These are phyloP conservation scores for Wickerhamomyces pijperi DNA, from an alignment of 805 yeast species.

Conservation along the genomic window DNA sequence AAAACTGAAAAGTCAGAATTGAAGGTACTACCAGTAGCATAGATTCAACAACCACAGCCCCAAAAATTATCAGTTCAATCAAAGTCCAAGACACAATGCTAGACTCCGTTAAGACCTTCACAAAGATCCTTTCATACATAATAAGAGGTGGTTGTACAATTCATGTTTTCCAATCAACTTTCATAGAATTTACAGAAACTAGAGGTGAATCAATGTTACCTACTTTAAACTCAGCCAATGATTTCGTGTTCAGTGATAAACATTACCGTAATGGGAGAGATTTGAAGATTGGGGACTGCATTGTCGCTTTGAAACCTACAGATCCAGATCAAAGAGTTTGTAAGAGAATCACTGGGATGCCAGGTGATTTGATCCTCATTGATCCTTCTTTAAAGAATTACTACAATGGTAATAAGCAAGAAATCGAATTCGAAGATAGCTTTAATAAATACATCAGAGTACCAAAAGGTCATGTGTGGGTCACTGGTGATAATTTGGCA, in stretches of 20 bases:
- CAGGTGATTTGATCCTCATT: conserved; percentile 74
- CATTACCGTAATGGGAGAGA: conserved; percentile 49
- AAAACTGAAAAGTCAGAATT: no score
- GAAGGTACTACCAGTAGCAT: no score
- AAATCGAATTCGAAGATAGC: conserved; percentile 11
- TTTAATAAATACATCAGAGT: conserved; percentile 50
- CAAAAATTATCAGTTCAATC: no score
- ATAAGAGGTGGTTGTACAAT: conserved; percentile 46
- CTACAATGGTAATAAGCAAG: conserved; percentile 7
- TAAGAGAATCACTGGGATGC: conserved; percentile 91
- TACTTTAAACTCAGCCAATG: conserved; percentile 62
- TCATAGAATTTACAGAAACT: conserved; percentile 71
- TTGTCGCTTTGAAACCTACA: conserved; percentile 84
- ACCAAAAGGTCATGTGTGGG: conserved; percentile 95
- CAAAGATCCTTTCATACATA: conserved; percentile 16
- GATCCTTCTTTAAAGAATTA: conserved; percentile 55
- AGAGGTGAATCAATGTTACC: conserved; percentile 95
- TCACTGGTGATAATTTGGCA: conserved; percentile 87
- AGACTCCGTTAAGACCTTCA: conserved; percentile 14
- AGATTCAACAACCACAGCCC: no score
- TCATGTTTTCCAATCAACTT: conserved; percentile 57
- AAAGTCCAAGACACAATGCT: background rate
- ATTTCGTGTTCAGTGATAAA: conserved; percentile 72
- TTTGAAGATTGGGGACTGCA: conserved; percentile 73
- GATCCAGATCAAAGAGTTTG: conserved; percentile 81